phyloP scores from a whole-genome alignment of 345 rosid species.

The Bretschneidera sinensis region DNA sequence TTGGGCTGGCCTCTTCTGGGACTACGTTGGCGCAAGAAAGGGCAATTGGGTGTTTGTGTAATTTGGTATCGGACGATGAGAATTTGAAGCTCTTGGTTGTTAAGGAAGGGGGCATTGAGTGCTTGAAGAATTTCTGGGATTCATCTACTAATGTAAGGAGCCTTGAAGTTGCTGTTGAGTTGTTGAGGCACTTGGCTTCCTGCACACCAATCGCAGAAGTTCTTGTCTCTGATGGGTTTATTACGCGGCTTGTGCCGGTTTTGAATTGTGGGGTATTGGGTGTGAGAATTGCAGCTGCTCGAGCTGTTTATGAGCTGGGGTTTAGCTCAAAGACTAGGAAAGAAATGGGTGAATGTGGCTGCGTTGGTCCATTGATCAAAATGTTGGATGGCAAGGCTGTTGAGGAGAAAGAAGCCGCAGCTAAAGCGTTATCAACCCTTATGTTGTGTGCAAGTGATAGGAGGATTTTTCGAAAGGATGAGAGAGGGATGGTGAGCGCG shows the following conservation, averaged over 20 bases:
- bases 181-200: conserved; percentile 50
- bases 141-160: conserved; percentile 42
- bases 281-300: conserved; percentile 73
- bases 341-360: conserved; percentile 69
- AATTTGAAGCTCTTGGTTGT: conserved; percentile 54
- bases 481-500: conserved; percentile 47
- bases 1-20: conserved; percentile 60
- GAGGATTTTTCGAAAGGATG: conserved; percentile 50
- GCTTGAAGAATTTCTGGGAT: conserved; percentile 78
- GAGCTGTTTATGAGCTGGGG: conserved; percentile 50
- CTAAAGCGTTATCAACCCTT: conserved; percentile 56
- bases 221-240: conserved; percentile 59
- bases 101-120: conserved; percentile 63
- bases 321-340: conserved; percentile 51
- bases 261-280: conserved; percentile 60
- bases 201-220: conserved; percentile 54
- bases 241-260: conserved; percentile 39
- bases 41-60: conserved; percentile 69
- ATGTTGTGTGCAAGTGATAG: conserved; percentile 44
- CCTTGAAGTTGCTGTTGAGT: conserved; percentile 61
- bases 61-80: conserved; percentile 52
- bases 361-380: conserved; percentile 46
- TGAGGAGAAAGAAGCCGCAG: conserved; percentile 85
- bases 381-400: conserved; percentile 85
- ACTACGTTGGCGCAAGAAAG: conserved; percentile 75